A percentile compares a stretch with the other conserved stretches of the same genome.
phyloP scores from a whole-genome alignment of 2,329 filamentous ascomycete species.

The Aspergillus sp. region DNA sequence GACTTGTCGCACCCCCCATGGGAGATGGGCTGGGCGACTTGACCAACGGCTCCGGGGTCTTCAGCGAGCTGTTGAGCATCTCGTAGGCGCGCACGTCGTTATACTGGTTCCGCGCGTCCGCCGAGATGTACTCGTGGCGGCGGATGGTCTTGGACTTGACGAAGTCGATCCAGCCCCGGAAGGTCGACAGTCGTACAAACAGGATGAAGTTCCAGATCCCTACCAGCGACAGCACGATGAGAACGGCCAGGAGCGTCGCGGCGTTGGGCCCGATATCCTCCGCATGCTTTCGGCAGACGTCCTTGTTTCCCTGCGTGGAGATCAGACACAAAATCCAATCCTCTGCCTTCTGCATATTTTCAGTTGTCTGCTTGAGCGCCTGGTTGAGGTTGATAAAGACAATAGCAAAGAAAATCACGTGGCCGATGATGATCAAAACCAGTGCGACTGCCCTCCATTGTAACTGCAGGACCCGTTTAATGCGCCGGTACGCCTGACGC shows the following conservation, averaged over 20 bases:
- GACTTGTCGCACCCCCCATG: not conserved
- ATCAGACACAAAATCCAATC: slow-evolving; percentile 69
- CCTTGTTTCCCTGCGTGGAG: slow-evolving; percentile 48
- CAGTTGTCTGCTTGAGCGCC: slow-evolving; percentile 49
- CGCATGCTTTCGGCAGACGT: slow-evolving; percentile 55
- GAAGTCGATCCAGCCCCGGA: slow-evolving; percentile 70
- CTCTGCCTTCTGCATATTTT: slow-evolving; percentile 46
- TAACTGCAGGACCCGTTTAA: slow-evolving; percentile 75
- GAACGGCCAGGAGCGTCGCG: slow-evolving; percentile 66
- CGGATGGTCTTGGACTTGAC: slow-evolving; percentile 40
- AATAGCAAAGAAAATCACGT: slow-evolving; percentile 89
- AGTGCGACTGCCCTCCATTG: slow-evolving; percentile 93
- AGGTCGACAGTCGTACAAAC: slow-evolving; percentile 74
- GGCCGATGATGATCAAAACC: slow-evolving; percentile 77
- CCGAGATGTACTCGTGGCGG: slow-evolving; percentile 74
- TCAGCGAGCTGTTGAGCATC: slow-evolving; percentile 50
- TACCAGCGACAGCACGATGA: slow-evolving; percentile 75
- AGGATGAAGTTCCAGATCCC: slow-evolving; percentile 79
- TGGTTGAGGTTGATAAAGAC: slow-evolving; percentile 84
- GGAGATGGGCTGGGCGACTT: slow-evolving; percentile 15
- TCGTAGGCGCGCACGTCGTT: slow-evolving; percentile 65
- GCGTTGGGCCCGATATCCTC: slow-evolving; percentile 59
- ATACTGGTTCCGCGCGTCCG: slow-evolving; percentile 62
- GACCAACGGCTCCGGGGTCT: slow-evolving; percentile 25
- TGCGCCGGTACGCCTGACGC: slow-evolving; percentile 75